Evolutionary conservation across 179 eudicot species (phyloP).

Genomic region (Dionaea muscipula): DNA sequence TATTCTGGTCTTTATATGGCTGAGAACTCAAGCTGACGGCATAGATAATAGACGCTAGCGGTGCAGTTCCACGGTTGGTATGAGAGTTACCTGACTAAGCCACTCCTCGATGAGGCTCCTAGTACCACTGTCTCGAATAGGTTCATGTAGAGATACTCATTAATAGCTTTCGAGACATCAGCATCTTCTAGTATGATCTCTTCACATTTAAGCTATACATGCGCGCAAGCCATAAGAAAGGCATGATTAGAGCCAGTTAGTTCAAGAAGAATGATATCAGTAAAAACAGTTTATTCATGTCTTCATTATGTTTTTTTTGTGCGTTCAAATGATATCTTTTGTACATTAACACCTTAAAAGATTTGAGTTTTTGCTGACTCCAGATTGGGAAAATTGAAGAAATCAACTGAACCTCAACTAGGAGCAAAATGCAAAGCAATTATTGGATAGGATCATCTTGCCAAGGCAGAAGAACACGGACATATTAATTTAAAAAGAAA

Average conservation of each 20-base stretch:
- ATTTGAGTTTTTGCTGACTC: too few species aligned
- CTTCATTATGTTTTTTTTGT: too few species aligned
- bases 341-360: too few species aligned
- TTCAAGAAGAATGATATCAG: too few species aligned
- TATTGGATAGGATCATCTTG: too few species aligned
- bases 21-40: background rate
- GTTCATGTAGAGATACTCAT: background rate
- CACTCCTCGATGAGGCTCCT: background rate
- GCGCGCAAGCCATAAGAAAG: background rate
- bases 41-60: background rate
- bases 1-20: too few species aligned
- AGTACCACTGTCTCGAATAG: background rate
- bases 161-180: conserved; percentile 1
- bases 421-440: too few species aligned
- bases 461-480: too few species aligned
- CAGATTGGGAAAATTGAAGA: too few species aligned
- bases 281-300: too few species aligned
- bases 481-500: background rate
- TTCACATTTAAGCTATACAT: conserved; percentile 1
- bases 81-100: conserved; percentile 2
- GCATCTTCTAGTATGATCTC: conserved; percentile 2
- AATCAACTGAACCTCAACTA: too few species aligned
- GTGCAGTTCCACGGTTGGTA: background rate
- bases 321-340: too few species aligned
- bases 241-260: background rate